Base-by-base conservation (phyloP, 192 early-diverging fungal genomes). In the Paraglomus brasilianum region DNA sequence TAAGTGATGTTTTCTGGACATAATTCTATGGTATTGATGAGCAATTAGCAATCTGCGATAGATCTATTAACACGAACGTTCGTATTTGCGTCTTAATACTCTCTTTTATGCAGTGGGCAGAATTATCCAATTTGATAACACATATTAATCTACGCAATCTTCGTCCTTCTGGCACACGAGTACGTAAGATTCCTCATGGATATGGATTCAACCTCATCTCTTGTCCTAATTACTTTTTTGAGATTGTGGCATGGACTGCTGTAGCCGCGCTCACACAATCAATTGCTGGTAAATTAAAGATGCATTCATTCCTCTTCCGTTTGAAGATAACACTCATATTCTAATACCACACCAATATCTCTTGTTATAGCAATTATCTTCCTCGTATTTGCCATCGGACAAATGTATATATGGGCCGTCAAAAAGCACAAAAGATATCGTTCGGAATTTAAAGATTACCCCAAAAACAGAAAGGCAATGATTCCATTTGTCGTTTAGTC, bases 331-430 rank as follows among this genome's bases (percentile, higher is more conserved):
- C 56, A 44, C 22, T 10, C 5, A n/a, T 11, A 42, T 49, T 36
- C 40, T 8, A 17, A 17, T 39, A 2, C n/a, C n/a, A n/a, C 61
- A 7, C 47, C n/a, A 56, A 2, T 19, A 39, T 63, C 45, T 52
- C 48, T 64, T 45, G 74, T 55, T 63, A 53, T 68, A 53, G 83
- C 86, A 8, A 75, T 86, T 55, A 68, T 91, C 41, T 91, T 93
- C 70, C 82, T 87, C 58, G 76, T 85, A 39, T 86, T 89, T 57
- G 87, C 86, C 40, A 80, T 83, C n/a, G 89, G 79, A 56, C 88
- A 96, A 77, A 97, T 97, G 95, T 92, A 91, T 69, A 30, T 90
- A 8, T 98, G 96, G 96, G 96, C 96, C 4, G 69, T 95, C 73
- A 98, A 98, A 86, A 98, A 98, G 84, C 94, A 96, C 81, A 86